These are phyloP conservation scores for Polyporus arcularius DNA, from an alignment of 768 basidiomycete genomes.

Conservation along the genomic window DNA sequence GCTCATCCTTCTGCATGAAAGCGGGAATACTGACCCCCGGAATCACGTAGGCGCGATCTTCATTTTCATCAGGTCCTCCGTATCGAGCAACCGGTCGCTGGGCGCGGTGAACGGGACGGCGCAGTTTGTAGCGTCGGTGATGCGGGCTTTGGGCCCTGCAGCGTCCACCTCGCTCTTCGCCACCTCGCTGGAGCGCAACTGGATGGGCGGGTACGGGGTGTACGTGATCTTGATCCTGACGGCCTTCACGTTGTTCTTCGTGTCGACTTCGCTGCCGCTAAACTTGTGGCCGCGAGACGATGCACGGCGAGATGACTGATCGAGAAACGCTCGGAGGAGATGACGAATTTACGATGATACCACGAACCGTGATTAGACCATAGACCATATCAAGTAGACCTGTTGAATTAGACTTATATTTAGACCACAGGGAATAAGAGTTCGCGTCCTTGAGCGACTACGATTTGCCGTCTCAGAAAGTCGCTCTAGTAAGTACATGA, in stretches of 20 bases:
- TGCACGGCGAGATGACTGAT: background rate
- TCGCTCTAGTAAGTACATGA: too few relatives aligned
- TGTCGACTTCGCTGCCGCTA: constrained; percentile 23
- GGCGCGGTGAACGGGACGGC: constrained; percentile 57
- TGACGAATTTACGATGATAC: too few relatives aligned
- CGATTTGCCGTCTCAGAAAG: too few relatives aligned
- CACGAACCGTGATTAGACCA: too few relatives aligned
- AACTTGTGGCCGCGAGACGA: constrained; percentile 23
- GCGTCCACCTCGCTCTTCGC: constrained; percentile 60
- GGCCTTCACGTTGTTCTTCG: constrained; percentile 16
- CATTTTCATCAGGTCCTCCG: constrained; percentile 33
- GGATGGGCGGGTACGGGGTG: constrained; percentile 48
- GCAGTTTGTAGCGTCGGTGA: constrained; percentile 50
- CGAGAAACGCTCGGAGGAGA: too few relatives aligned
- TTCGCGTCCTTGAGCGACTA: too few relatives aligned
- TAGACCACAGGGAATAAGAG: too few relatives aligned
- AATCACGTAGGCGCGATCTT: constrained; percentile 26
- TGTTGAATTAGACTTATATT: too few relatives aligned
- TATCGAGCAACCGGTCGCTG: constrained; percentile 37
- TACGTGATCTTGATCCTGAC: constrained; percentile 29
- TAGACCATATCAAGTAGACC: too few relatives aligned
- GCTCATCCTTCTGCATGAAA: background rate
- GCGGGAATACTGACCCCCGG: background rate
- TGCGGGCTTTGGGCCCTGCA: constrained; percentile 54
- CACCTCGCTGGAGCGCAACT: constrained; percentile 44